These are phyloP conservation scores for Protomyces inundatus DNA, from an alignment of 1,139 yeast species.

Conservation along the genomic window DNA sequence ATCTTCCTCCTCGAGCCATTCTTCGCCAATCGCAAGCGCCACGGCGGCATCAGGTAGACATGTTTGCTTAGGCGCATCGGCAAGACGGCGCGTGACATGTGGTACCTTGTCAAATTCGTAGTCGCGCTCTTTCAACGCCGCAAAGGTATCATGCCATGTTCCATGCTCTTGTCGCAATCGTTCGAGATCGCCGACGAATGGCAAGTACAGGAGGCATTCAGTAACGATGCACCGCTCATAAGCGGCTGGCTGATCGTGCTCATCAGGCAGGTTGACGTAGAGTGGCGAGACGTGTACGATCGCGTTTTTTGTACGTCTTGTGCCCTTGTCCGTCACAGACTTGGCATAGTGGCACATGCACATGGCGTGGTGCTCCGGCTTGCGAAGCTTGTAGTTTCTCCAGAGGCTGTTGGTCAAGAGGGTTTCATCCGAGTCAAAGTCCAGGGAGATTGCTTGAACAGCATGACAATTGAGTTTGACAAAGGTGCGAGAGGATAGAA, in stretches of 20 bases:
- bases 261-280: background rate
- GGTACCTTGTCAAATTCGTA: background rate
- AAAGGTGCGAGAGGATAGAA: background rate
- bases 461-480: background rate
- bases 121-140: background rate
- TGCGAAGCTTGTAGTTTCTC: background rate
- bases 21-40: too few species aligned
- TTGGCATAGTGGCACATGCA: background rate
- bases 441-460: background rate
- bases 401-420: background rate
- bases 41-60: background rate
- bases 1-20: too few species aligned
- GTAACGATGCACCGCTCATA: background rate
- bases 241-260: background rate
- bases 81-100: background rate
- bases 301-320: background rate
- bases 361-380: background rate
- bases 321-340: background rate
- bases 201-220: background rate
- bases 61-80: background rate
- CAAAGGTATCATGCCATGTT: too few species aligned
- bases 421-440: background rate
- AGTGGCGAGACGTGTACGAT: background rate
- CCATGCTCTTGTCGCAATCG: too few species aligned
- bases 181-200: too few species aligned